A percentile compares a stretch with the other conserved stretches of the same genome.
Evolutionary conservation across 306 rosid genomes (phyloP).

Genomic region (Acacia confusa): DNA sequence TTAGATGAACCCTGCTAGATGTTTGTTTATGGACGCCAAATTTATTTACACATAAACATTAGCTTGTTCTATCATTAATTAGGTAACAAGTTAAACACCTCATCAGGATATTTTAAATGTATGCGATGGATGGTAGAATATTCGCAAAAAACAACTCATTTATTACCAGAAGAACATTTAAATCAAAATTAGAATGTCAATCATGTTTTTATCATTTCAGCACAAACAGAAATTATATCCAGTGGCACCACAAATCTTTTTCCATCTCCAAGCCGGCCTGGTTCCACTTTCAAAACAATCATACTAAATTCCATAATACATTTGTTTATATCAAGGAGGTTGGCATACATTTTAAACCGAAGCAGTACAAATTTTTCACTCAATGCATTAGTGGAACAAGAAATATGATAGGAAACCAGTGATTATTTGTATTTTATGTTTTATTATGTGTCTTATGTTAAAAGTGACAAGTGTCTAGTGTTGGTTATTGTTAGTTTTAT

Average conservation of each 20-base stretch:
- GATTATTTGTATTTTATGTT: too few species aligned
- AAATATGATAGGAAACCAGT: too few species aligned
- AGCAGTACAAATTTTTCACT: neutral
- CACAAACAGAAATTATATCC: neutral
- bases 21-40: neutral
- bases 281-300: neutral
- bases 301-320: neutral
- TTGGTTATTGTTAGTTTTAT: too few species aligned
- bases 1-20: neutral
- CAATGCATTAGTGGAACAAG: neutral
- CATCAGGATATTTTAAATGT: neutral
- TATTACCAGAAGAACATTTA: neutral
- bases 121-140: neutral
- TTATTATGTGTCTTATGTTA: too few species aligned
- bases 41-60: neutral
- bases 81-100: neutral
- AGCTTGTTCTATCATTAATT: neutral
- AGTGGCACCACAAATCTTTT: neutral
- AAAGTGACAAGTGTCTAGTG: too few species aligned
- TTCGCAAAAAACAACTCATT: neutral
- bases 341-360: conserved; percentile 6
- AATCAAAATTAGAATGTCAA: neutral
- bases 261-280: neutral
- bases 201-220: neutral
- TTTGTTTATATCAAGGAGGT: conserved; percentile 3